A percentile compares a stretch with the other conserved stretches of the same genome.
Evolutionary conservation across 2,329 filamentous ascomycete species (phyloP).

Genomic region (Macrophomina phaseolina): DNA sequence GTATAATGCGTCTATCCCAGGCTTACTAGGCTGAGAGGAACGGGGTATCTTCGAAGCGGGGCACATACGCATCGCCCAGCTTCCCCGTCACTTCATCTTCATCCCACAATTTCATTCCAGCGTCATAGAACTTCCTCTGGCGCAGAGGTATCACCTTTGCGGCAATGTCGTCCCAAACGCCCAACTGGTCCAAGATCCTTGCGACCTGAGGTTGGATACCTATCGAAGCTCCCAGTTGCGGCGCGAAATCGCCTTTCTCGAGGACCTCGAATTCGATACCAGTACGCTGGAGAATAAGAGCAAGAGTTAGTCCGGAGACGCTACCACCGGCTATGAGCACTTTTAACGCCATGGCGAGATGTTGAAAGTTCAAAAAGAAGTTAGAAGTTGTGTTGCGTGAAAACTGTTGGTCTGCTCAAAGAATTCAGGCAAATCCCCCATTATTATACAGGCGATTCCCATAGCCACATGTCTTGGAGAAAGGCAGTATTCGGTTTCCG

Average conservation of each 20-base stretch:
- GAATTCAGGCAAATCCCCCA: no score
- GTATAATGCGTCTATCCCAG: background rate
- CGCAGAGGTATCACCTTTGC: slow-evolving; percentile 5
- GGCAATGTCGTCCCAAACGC: slow-evolving; percentile 3
- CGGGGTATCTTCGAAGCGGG: background rate
- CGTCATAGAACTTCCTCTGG: background rate
- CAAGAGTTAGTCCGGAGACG: slow-evolving; percentile 1
- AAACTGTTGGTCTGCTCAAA: no score
- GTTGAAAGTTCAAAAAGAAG: background rate
- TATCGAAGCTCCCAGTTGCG: slow-evolving; percentile 26
- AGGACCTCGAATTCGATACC: slow-evolving; percentile 9
- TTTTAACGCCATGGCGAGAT: background rate
- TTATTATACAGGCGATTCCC: no score
- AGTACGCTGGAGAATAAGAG: background rate
- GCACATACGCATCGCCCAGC: background rate
- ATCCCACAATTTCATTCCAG: background rate
- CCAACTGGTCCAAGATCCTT: slow-evolving; percentile 36
- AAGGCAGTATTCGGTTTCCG: background rate
- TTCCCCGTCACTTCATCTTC: background rate
- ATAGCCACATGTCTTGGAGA: no score
- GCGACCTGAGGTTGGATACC: slow-evolving; percentile 29
- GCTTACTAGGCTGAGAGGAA: background rate
- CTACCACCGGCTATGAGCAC: slow-evolving; percentile 10
- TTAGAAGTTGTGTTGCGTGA: background rate
- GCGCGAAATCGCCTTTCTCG: slow-evolving; percentile 10